A percentile compares a stretch with the other conserved stretches of the same genome.
Conservation (phyloP, 495 filamentous ascomycete genomes). For the Talaromyces ruber region DNA sequence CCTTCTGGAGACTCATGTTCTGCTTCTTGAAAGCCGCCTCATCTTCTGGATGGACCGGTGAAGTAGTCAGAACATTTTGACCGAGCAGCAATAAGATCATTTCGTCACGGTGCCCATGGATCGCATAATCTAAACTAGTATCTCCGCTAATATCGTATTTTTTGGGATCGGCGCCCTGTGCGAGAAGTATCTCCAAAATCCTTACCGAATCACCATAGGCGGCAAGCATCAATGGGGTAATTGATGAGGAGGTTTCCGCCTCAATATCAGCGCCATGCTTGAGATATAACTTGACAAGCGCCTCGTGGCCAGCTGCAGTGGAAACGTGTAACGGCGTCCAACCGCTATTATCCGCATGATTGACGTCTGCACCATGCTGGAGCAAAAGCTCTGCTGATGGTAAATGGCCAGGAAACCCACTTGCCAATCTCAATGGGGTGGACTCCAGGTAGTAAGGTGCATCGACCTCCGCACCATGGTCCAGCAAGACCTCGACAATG, state of each 20-base stretch:
- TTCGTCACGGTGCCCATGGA: background rate
- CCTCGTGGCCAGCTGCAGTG: conserved; percentile 3
- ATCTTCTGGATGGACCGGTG: background rate
- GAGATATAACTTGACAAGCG: conserved; percentile 6
- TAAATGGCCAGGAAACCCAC: background rate
- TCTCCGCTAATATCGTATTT: background rate
- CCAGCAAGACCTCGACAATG: background rate
- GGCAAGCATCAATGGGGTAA: conserved; percentile 6
- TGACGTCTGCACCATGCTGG: conserved; percentile 5
- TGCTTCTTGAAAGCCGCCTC: background rate
- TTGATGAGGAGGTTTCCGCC: background rate
- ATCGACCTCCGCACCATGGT: background rate
- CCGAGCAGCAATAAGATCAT: background rate
- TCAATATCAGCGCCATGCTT: conserved; percentile 6
- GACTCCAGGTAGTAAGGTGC: background rate
- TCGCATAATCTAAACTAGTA: background rate
- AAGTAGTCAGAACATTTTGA: background rate
- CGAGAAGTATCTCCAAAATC: conserved; percentile 3
- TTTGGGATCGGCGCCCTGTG: background rate
- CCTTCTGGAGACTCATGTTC: background rate
- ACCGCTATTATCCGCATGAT: conserved; percentile 1
- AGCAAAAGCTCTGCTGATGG: conserved; percentile 1
- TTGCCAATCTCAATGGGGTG: background rate
- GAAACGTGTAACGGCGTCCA: conserved; percentile 8
- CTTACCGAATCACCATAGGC: background rate